Percentiles rank a stretch among this genome's conserved stretches.
Evolutionary conservation across 2,329 filamentous ascomycete genomes (phyloP).

Genomic region (Hymenoscyphus salicellus): DNA sequence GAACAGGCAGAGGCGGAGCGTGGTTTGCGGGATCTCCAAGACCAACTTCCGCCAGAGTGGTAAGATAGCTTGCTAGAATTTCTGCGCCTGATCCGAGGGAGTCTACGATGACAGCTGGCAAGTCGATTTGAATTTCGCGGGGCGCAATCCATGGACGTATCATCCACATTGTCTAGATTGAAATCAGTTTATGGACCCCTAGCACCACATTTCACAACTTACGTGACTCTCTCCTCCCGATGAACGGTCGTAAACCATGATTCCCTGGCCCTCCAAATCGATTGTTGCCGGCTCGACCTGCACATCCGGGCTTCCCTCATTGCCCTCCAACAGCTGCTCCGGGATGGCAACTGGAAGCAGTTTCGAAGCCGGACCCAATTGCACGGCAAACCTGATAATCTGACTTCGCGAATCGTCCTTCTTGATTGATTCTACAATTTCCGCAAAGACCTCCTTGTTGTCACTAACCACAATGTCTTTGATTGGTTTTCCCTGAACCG

Average conservation of each 20-base stretch:
- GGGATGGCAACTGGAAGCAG: constrained; percentile 46
- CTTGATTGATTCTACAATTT: constrained; percentile 83
- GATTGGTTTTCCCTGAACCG: constrained; percentile 73
- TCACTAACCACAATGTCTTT: constrained; percentile 75
- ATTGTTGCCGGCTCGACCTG: constrained; percentile 53
- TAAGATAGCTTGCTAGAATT: constrained; percentile 90
- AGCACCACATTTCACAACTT: constrained; percentile 43
- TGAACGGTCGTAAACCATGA: constrained; percentile 92
- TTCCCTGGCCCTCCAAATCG: constrained; percentile 91
- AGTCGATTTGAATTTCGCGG: constrained; percentile 91
- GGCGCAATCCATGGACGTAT: constrained; percentile 85
- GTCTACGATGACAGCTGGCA: constrained; percentile 84
- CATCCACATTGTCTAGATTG: constrained; percentile 95
- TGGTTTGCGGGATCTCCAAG: constrained; percentile 71
- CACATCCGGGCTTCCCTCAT: constrained; percentile 33
- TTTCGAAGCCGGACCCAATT: constrained; percentile 66
- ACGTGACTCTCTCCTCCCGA: constrained; percentile 88
- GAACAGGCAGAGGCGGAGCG: constrained; percentile 76
- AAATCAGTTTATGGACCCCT: constrained; percentile 30
- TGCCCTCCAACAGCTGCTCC: constrained; percentile 25
- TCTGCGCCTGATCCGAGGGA: constrained; percentile 92
- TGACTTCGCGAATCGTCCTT: constrained; percentile 91
- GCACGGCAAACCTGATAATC: constrained; percentile 76
- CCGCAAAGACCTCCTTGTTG: constrained; percentile 75
- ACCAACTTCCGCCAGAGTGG: constrained; percentile 78